Conservation (phyloP, 2,329 filamentous ascomycete species). For the Exophiala xenobiotica region DNA sequence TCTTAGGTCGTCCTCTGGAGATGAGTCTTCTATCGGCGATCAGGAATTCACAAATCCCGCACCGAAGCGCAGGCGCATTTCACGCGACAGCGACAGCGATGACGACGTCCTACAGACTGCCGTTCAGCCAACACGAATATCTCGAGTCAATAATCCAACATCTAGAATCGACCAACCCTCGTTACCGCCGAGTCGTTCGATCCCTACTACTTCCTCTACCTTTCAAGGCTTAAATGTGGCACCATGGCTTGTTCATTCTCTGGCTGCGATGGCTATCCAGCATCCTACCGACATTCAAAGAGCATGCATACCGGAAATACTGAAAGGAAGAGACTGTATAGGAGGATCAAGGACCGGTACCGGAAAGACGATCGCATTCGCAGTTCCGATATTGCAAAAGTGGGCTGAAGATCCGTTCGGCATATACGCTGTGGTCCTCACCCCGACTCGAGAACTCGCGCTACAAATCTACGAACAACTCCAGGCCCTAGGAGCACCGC, state of each 20-base stretch:
- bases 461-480: conserved; percentile 96
- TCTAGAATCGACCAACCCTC: background rate
- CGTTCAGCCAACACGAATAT: conserved; percentile 3
- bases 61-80: conserved; percentile 29
- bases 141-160: conserved; percentile 17
- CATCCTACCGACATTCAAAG: conserved; percentile 90
- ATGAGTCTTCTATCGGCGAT: background rate
- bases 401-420: conserved; percentile 91
- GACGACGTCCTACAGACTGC: background rate
- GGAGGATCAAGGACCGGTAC: conserved; percentile 93
- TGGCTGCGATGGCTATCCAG: conserved; percentile 76
- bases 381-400: conserved; percentile 87
- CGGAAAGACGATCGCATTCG: conserved; percentile 95
- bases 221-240: conserved; percentile 73
- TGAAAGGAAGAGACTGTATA: conserved; percentile 90
- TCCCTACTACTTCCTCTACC: conserved; percentile 47
- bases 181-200: background rate
- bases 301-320: conserved; percentile 86
- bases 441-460: conserved; percentile 86
- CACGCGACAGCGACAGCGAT: conserved; percentile 1
- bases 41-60: conserved; percentile 20
- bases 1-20: too few species aligned
- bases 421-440: conserved; percentile 86
- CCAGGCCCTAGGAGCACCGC: conserved; percentile 84
- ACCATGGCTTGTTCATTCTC: conserved; percentile 84